phyloP scores from a whole-genome alignment of 495 filamentous ascomycete species.

The Parmelia sp. region DNA sequence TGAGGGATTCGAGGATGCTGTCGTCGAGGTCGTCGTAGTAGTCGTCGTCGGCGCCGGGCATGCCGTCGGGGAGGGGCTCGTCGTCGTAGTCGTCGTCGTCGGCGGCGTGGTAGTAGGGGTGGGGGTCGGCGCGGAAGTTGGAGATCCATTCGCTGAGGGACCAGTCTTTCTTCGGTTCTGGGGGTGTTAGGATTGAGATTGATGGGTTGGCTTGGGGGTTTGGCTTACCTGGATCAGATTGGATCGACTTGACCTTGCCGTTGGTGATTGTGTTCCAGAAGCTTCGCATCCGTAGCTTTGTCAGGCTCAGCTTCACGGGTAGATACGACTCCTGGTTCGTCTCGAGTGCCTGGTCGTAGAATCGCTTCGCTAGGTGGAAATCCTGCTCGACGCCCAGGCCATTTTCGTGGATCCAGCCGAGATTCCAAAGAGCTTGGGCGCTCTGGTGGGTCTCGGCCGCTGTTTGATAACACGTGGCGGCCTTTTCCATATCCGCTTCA shows the following conservation, averaged over 20 bases:
- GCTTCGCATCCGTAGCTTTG: slow-evolving; percentile 77
- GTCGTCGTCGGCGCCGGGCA: slow-evolving; percentile 52
- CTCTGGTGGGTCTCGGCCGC: slow-evolving; percentile 86
- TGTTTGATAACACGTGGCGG: slow-evolving; percentile 83
- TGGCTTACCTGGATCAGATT: slow-evolving; percentile 71
- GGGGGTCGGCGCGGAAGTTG: slow-evolving; percentile 57
- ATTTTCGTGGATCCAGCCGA: slow-evolving; percentile 99
- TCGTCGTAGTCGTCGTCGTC: slow-evolving; percentile 41
- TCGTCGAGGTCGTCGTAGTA: slow-evolving; percentile 69
- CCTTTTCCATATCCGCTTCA: slow-evolving; percentile 70
- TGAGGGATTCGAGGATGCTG: slow-evolving; percentile 71
- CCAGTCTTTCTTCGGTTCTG: slow-evolving; percentile 61
- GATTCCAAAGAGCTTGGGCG: slow-evolving; percentile 92
- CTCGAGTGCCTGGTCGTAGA: slow-evolving; percentile 86
- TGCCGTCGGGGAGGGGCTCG: slow-evolving; percentile 42
- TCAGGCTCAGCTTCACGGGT: slow-evolving; percentile 80
- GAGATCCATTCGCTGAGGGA: slow-evolving; percentile 77
- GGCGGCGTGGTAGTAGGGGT: slow-evolving; percentile 50
- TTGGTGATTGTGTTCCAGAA: slow-evolving; percentile 91
- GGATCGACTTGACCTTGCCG: slow-evolving; percentile 83
- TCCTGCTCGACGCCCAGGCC: slow-evolving; percentile 89
- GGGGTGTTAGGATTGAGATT: slow-evolving; percentile 14
- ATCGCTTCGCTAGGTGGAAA: slow-evolving; percentile 93
- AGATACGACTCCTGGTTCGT: slow-evolving; percentile 91
- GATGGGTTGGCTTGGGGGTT: neutral